Percentiles rank a stretch among this genome's conserved stretches.
phyloP scores from a whole-genome alignment of 2,329 filamentous ascomycete species.

The Nectriaceae sp. region DNA sequence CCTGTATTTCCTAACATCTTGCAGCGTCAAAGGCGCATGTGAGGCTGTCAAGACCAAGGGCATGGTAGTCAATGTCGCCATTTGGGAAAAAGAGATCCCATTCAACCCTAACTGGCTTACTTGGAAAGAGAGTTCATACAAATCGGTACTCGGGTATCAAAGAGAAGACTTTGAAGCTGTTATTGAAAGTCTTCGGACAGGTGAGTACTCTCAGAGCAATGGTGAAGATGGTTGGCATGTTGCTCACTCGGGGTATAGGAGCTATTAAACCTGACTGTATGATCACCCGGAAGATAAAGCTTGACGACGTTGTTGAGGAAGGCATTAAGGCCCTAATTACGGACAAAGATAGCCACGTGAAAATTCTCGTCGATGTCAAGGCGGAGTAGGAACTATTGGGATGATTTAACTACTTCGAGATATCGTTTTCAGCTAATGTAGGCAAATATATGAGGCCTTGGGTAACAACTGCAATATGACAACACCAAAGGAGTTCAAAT shows the following conservation, averaged over 20 bases:
- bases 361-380: slow-evolving; percentile 56
- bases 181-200: slow-evolving; percentile 42
- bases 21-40: slow-evolving; percentile 40
- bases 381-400: slow-evolving; percentile 13
- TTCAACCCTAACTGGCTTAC: slow-evolving; percentile 32
- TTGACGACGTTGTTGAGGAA: slow-evolving; percentile 57
- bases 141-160: slow-evolving; percentile 27
- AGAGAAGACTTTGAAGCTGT: slow-evolving; percentile 55
- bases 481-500: too few species aligned
- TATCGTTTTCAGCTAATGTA: too few species aligned
- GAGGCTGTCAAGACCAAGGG: slow-evolving; percentile 53
- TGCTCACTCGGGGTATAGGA: slow-evolving; percentile 35
- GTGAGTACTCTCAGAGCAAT: slow-evolving; percentile 3
- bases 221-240: fast-evolving
- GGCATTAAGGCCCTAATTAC: slow-evolving; percentile 59
- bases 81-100: slow-evolving; percentile 53
- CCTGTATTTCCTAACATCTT: not conserved
- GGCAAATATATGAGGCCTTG: too few species aligned
- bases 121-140: slow-evolving; percentile 26
- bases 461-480: too few species aligned
- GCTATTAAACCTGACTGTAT: slow-evolving; percentile 55
- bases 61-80: slow-evolving; percentile 64
- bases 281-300: slow-evolving; percentile 60
- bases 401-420: too few species aligned
- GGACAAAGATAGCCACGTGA: slow-evolving; percentile 63